Evolutionary conservation across 768 basidiomycete species (phyloP).

Genomic region (Lepiota venenata): DNA sequence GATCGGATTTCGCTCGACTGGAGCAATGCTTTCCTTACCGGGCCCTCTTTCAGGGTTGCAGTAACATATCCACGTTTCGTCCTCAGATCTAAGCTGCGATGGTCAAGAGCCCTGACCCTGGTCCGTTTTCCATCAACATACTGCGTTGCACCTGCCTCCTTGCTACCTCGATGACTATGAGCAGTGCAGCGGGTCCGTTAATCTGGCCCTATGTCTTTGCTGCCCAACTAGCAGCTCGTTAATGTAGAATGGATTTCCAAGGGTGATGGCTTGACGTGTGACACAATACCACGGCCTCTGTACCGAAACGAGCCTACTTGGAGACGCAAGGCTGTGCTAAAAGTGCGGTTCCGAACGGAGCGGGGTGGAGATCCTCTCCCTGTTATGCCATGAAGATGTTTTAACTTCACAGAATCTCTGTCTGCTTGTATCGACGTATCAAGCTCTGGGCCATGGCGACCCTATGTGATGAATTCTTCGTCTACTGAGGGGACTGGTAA

Average conservation of each 20-base stretch:
- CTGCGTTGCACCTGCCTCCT: background rate
- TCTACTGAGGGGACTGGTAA: background rate
- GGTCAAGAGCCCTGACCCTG: conserved; percentile 9
- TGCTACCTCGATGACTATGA: background rate
- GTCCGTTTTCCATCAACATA: conserved; percentile 6
- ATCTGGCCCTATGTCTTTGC: too few relatives aligned
- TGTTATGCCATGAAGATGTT: too few relatives aligned
- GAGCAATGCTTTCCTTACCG: conserved; percentile 9
- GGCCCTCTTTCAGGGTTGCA: conserved; percentile 3
- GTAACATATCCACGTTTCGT: conserved; percentile 2
- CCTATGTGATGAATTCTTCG: background rate
- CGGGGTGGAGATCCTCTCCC: conserved; percentile 14
- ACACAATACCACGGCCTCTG: conserved; percentile 4
- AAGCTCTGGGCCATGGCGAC: background rate
- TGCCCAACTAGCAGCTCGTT: background rate
- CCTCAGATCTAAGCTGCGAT: conserved; percentile 2
- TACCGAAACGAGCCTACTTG: conserved; percentile 8
- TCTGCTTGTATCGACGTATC: too few relatives aligned
- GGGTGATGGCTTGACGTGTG: background rate
- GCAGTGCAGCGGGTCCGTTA: background rate
- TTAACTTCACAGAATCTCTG: too few relatives aligned
- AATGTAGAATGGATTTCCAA: background rate
- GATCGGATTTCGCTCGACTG: conserved; percentile 3
- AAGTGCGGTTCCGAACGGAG: conserved; percentile 25
- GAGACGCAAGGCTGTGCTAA: conserved; percentile 8